Evolutionary conservation across 2,329 filamentous ascomycete species (phyloP).

Genomic region (Microsporum audouinii): DNA sequence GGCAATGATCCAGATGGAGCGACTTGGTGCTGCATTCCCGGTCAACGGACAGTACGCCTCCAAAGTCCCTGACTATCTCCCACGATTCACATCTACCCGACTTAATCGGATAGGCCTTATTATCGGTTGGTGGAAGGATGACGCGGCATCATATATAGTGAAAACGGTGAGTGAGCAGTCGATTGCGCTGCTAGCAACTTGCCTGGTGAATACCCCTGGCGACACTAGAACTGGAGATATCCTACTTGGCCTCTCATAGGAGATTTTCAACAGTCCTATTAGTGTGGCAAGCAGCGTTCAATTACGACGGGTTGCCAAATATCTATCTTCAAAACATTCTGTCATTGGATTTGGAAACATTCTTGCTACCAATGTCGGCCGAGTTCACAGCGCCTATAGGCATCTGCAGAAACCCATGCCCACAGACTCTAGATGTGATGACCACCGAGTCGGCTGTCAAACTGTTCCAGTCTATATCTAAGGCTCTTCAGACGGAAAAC

Average conservation of each 20-base stretch:
- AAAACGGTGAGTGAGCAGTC: conserved; percentile 7
- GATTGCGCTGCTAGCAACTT: conserved; percentile 1
- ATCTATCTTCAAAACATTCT: not conserved
- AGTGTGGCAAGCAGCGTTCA: not conserved
- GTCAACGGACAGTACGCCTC: conserved; percentile 10
- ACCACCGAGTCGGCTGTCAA: not conserved
- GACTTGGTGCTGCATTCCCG: conserved; percentile 11
- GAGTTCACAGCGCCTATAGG: not conserved
- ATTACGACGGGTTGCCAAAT: not conserved
- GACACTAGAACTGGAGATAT: not conserved
- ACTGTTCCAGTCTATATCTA: not conserved
- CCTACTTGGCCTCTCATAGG: not conserved
- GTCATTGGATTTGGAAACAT: not conserved
- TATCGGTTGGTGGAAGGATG: conserved; percentile 13
- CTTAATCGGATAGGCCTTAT: conserved; percentile 9
- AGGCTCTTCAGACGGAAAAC: not conserved
- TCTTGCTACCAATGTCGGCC: not conserved
- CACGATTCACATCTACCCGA: conserved; percentile 5
- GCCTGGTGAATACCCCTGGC: not conserved
- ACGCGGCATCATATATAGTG: conserved; percentile 11
- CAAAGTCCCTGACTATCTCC: conserved; percentile 10
- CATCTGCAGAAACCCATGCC: not conserved
- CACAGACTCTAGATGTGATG: not conserved
- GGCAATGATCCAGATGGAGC: conserved; percentile 14
- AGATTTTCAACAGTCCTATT: not conserved